Evolutionary conservation across 2,329 filamentous ascomycete genomes (phyloP).

Genomic region (Annulohypoxylon truncatum): DNA sequence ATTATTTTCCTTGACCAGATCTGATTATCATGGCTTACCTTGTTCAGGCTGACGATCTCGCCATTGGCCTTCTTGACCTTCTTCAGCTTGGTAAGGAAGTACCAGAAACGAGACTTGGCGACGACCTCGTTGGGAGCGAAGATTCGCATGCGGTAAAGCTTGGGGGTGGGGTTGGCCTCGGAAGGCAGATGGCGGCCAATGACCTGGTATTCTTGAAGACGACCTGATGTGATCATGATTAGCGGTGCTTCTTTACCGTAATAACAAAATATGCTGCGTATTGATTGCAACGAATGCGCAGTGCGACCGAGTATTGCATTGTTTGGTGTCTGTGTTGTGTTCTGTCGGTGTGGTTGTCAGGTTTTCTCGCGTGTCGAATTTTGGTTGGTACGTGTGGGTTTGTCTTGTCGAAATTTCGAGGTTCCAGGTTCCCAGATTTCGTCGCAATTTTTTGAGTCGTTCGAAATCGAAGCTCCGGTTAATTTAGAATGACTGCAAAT

Average conservation of each 20-base stretch:
- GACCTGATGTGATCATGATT: slow-evolving; percentile 73
- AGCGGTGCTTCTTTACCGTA: slow-evolving; percentile 39
- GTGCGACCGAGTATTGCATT: background rate
- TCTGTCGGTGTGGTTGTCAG: background rate
- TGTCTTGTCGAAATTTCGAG: background rate
- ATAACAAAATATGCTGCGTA: background rate
- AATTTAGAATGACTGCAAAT: background rate
- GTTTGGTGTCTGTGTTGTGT: background rate
- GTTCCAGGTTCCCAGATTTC: background rate
- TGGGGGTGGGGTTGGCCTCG: slow-evolving; percentile 95
- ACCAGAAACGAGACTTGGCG: slow-evolving; percentile 99
- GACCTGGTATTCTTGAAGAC: slow-evolving; percentile 99
- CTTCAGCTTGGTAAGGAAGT: slow-evolving; percentile 98
- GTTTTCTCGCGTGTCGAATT: background rate
- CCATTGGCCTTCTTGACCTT: slow-evolving; percentile 99
- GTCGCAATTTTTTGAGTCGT: background rate
- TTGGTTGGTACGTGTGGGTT: background rate
- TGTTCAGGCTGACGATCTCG: slow-evolving; percentile 97
- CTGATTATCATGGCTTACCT: slow-evolving; percentile 69
- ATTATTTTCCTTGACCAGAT: background rate
- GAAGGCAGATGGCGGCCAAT: slow-evolving; percentile 99
- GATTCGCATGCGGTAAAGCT: slow-evolving; percentile 99
- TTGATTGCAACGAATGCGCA: background rate
- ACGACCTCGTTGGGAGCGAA: slow-evolving; percentile 98
- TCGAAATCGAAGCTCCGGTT: background rate